Evolutionary conservation across 257 asterid genomes (phyloP), one percentile per base, ranked within the genome.

Genomic region (Parsonsia alboflavescens): DNA sequence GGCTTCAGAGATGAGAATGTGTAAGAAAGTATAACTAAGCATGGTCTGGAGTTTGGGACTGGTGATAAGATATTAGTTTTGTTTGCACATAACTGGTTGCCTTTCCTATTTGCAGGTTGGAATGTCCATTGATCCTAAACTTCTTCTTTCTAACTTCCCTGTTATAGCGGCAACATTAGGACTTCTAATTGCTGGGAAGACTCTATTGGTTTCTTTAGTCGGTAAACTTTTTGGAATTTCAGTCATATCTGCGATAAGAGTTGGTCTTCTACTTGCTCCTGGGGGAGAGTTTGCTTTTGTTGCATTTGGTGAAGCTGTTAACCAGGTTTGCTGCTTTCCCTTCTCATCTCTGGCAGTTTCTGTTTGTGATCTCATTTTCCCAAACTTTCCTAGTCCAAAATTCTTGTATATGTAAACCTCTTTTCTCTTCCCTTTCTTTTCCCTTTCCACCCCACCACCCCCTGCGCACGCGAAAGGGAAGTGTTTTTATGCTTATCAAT

Each of bases 221-320:
- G 99, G 99, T 73, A 86, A 82, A 79, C 76, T 89, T 73, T 95
- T 89, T 85, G 99, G 99, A 30, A 65, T 95, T 82, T 92, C 99
- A 77, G 78, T 95, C 50, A 82, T 95, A 68, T 87, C 99, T 52
- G 99, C 99, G 10, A 72, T 95, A 82, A 92, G 99, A 85, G 93
- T 86, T 82, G 99, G 99, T 73, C 98, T 95, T 83, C 88, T 95
- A 57, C 99, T 95, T 79, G 99, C 99, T 77, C 99, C 99, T 1
- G 99, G 99, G 71, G 99, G 99, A 75, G 99, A 95, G 76, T 95
- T 95, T 83, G 99, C 98, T 44, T 95, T 95, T 75, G 99, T 95
- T 73, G 99, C 99, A 71, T 95, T 95, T 86, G 99, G 99, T 79
- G 99, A 95, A 86, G 99, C 99, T 77, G 99, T 92, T 82, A 95